Conservation (phyloP, 257 asterid species). For the Rauvolfia tetraphylla region DNA sequence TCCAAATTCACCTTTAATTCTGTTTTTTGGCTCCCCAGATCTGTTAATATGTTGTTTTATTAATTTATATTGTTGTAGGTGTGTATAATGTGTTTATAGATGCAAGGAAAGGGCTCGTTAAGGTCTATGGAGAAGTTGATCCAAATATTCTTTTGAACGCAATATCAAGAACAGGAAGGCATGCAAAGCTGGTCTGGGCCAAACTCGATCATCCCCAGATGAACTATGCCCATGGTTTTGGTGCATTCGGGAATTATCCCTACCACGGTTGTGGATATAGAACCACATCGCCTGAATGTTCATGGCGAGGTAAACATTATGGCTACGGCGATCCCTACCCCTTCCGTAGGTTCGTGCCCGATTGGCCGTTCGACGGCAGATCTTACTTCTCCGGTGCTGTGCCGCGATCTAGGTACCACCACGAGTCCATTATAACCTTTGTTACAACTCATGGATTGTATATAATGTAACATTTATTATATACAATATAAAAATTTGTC, state of each 20-base stretch:
- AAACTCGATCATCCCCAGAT: conserved; percentile 40
- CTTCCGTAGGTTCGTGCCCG: neutral
- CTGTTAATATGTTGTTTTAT: neutral
- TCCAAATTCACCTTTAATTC: too few relatives aligned
- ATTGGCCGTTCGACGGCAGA: neutral
- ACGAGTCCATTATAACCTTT: neutral
- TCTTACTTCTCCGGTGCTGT: neutral
- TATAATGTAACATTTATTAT: too few relatives aligned
- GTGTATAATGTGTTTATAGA: conserved; percentile 39
- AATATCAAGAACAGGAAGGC: conserved; percentile 42
- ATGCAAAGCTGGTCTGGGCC: conserved; percentile 42
- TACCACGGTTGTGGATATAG: neutral
- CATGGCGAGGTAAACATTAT: neutral
- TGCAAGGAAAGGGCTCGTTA: conserved; percentile 32
- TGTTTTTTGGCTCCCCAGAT: too few relatives aligned
- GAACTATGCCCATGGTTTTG: neutral
- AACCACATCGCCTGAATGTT: conserved; percentile 3
- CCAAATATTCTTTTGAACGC: conserved; percentile 46
- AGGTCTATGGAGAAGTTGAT: conserved; percentile 40
- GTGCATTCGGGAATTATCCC: neutral
- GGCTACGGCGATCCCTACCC: neutral
- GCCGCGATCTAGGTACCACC: conserved; percentile 9
- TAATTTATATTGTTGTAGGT: conserved; percentile 25
- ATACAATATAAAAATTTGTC: too few relatives aligned
- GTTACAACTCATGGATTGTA: neutral